Evolutionary conservation across 768 basidiomycete species (phyloP).

Genomic region (Xerocomellus dryophilus): DNA sequence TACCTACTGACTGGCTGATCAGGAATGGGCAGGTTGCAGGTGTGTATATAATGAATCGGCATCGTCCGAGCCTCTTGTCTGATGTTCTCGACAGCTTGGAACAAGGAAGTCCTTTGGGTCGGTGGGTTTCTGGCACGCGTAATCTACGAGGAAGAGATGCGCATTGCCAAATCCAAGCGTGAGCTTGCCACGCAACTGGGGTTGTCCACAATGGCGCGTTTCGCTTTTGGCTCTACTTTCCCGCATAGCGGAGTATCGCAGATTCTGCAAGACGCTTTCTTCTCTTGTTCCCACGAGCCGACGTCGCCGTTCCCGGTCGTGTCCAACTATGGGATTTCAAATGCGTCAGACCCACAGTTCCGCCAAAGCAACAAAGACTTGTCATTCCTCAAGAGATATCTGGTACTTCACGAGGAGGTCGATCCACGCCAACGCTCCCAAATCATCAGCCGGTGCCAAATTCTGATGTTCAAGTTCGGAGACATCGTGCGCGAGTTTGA

Average conservation of each 20-base stretch:
- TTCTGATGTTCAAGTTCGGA: not conserved
- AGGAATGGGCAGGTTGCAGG: conserved; percentile 84
- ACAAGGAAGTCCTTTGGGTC: conserved; percentile 78
- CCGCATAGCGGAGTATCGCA: conserved; percentile 30
- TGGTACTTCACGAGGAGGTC: conserved; percentile 2
- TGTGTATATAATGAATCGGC: conserved; percentile 33
- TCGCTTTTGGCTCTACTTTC: conserved; percentile 49
- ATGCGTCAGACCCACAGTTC: not conserved
- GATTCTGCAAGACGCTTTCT: conserved; percentile 15
- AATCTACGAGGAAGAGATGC: conserved; percentile 81
- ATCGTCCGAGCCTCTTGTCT: not conserved
- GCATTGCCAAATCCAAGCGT: not conserved
- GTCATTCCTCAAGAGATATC: conserved; percentile 5
- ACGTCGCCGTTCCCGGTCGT: conserved; percentile 16
- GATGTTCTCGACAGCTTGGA: conserved; percentile 61
- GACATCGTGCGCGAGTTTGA: conserved; percentile 14
- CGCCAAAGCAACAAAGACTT: conserved; percentile 2
- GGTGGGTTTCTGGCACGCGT: conserved; percentile 79
- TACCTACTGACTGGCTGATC: not conserved
- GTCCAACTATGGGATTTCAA: conserved; percentile 6
- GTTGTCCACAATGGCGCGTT: conserved; percentile 78
- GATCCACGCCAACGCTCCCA: not conserved
- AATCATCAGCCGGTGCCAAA: conserved; percentile 7
- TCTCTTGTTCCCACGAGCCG: not conserved
- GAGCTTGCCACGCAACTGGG: conserved; percentile 28